Evolutionary conservation across 2,329 filamentous ascomycete species (phyloP), one percentile per base, ranked within the genome.

Genomic region (Mycosphaerelloides madeirae): DNA sequence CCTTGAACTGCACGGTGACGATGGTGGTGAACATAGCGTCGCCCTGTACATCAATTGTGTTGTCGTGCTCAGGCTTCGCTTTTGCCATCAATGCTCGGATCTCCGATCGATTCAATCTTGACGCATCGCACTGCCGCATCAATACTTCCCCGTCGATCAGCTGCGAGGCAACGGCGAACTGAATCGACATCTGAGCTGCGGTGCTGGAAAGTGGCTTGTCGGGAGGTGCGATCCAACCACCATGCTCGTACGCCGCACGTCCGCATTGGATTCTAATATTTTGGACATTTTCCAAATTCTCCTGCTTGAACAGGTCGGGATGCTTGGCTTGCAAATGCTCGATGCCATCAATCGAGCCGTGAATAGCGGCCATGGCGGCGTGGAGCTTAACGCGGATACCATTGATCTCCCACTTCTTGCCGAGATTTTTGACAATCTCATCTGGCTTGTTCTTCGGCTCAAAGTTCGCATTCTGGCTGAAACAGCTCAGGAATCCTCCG

Each of bases 401-500:
- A 9, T 61, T 22, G 7, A 55, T 63, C 45, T 68, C 51, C 69
- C 69, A 72, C 9, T 33, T 53, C 29, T 57, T 35, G 1, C 69
- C 67, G 4, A 73, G 58, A 1, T 49, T 63, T 29, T 61, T 55
- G 18, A 51, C 39, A 16, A 68, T 31, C 48, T 65, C 64, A 38
- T 55, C 52, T 11, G 52, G 25, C 5, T 54, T 19, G 37, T 57
- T 65, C 11, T 50, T 49, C 0, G 65, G 64, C 1, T 60, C 43
- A 18, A 56, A 52, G 1, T 52, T 57, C n/a, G 50, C 54, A 0
- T 63, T 63, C 22, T 59, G 44, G 12, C 64, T 61, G 46, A 73
- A 72, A 44, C 58, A 63, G n/a, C 53, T 50, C 8, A 74, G 50
- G 44, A 68, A 73, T 0, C 70, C 70, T 3, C 69, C 69, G 39